Percentiles rank a stretch among this genome's conserved stretches.
Evolutionary conservation across 1,284 basidiomycete species (phyloP).

Genomic region (Leccinum angustisporum): DNA sequence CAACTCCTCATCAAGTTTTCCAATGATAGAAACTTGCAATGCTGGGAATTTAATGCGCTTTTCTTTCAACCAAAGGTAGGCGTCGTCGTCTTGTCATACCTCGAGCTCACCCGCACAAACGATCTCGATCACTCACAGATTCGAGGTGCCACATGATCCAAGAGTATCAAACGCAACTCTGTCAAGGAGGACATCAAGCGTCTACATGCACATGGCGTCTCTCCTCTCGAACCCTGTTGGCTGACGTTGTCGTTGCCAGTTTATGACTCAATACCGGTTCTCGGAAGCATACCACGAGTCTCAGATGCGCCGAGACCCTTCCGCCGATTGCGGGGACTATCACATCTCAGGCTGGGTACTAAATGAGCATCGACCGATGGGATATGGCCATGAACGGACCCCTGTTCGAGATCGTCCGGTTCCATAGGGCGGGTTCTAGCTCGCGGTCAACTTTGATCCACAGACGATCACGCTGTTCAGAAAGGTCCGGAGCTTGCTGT

Average conservation of each 20-base stretch:
- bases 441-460: not conserved
- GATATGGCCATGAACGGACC: not conserved
- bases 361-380: not conserved
- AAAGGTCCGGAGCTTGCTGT: no score
- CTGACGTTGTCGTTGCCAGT: not conserved
- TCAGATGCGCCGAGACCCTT: no score
- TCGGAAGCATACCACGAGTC: not conserved
- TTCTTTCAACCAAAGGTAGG: constrained; percentile 96
- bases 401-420: not conserved
- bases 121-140: constrained; percentile 56
- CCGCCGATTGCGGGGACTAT: no score
- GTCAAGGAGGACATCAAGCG: constrained; percentile 98
- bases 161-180: constrained; percentile 77
- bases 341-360: no score
- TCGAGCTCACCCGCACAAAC: not conserved
- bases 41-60: constrained; percentile 84
- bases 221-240: not conserved
- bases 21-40: no score
- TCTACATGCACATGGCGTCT: constrained; percentile 52
- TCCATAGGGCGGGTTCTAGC: not conserved
- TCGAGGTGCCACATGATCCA: constrained; percentile 85
- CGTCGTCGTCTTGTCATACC: not conserved
- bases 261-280: not conserved
- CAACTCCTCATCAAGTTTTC: no score
- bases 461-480: no score